phyloP scores from a whole-genome alignment of 805 yeast genomes.

The Monosporozyma servazzii region DNA sequence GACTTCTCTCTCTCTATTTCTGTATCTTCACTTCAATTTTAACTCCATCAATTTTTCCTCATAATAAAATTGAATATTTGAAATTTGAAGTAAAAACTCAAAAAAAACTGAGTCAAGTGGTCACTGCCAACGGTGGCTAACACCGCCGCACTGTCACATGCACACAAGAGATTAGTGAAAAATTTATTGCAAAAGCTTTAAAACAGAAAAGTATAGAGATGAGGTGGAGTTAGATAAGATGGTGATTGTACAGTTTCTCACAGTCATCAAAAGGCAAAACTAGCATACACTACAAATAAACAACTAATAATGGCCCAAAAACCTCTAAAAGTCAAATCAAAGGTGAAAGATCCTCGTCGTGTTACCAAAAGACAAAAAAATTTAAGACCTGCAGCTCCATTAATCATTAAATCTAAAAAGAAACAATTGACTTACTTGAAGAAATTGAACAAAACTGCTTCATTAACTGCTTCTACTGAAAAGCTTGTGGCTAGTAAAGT shows the following conservation, averaged over 20 bases:
- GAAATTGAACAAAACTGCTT: constrained; percentile 44
- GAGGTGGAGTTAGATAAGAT: not conserved
- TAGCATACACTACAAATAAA: not conserved
- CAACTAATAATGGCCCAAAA: constrained; percentile 57
- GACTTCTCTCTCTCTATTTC: too few species aligned
- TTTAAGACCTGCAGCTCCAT: constrained; percentile 67
- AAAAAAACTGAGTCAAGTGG: not conserved
- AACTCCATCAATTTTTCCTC: too few species aligned
- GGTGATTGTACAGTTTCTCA: not conserved
- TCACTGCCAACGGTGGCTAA: not conserved
- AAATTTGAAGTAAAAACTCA: too few species aligned
- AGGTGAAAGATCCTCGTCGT: constrained; percentile 34
- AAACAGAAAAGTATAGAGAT: not conserved
- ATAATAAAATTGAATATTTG: too few species aligned
- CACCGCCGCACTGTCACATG: not conserved
- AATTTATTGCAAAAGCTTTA: not conserved
- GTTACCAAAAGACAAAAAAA: constrained; percentile 55
- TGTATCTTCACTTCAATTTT: too few species aligned
- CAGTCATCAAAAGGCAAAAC: not conserved
- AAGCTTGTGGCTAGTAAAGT: constrained; percentile 80
- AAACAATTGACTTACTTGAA: constrained; percentile 41
- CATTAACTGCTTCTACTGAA: constrained; percentile 59
- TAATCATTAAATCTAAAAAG: constrained; percentile 59
- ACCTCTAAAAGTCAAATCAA: constrained; percentile 43
- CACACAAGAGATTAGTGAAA: not conserved